phyloP scores from a whole-genome alignment of 495 filamentous ascomycete species.

The Podospora appendiculata region DNA sequence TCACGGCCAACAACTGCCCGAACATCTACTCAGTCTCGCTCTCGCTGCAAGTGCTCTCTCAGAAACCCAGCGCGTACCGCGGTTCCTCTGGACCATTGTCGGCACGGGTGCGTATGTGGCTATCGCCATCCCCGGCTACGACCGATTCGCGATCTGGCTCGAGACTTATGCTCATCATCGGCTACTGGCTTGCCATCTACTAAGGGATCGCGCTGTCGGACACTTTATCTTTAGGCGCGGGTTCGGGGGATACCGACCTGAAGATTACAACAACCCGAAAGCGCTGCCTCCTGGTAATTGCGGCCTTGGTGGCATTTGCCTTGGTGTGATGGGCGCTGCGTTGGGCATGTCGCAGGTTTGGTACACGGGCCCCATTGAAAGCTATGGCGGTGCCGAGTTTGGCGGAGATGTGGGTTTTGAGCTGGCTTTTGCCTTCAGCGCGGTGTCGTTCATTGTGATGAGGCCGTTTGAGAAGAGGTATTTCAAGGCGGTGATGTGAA shows the following conservation, averaged over 20 bases:
- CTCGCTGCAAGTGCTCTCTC: conserved; percentile 63
- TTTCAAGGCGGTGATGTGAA: conserved; percentile 41
- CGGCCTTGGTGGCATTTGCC: conserved; percentile 58
- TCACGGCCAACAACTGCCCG: conserved; percentile 83
- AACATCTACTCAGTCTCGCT: conserved; percentile 79
- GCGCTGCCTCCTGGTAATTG: conserved; percentile 65
- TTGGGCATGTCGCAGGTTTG: conserved; percentile 72
- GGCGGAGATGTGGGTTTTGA: conserved; percentile 76
- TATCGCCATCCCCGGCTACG: conserved; percentile 72
- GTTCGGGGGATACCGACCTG: conserved; percentile 52
- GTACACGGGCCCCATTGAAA: conserved; percentile 65
- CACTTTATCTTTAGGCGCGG: conserved; percentile 72
- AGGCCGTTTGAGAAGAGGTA: conserved; percentile 46
- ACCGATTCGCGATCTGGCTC: conserved; percentile 61
- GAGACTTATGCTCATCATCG: conserved; percentile 75
- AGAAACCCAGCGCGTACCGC: conserved; percentile 59
- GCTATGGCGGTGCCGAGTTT: conserved; percentile 47
- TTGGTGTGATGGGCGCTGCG: conserved; percentile 64
- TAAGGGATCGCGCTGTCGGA: conserved; percentile 62
- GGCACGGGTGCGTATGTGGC: conserved; percentile 64
- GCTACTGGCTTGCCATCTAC: conserved; percentile 84
- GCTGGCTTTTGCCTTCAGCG: conserved; percentile 52
- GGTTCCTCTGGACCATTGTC: conserved; percentile 68
- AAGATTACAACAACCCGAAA: conserved; percentile 50
- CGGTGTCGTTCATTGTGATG: conserved; percentile 36